Evolutionary conservation across 2,329 filamentous ascomycete genomes (phyloP).

Genomic region (Diaporthe nobilis): DNA sequence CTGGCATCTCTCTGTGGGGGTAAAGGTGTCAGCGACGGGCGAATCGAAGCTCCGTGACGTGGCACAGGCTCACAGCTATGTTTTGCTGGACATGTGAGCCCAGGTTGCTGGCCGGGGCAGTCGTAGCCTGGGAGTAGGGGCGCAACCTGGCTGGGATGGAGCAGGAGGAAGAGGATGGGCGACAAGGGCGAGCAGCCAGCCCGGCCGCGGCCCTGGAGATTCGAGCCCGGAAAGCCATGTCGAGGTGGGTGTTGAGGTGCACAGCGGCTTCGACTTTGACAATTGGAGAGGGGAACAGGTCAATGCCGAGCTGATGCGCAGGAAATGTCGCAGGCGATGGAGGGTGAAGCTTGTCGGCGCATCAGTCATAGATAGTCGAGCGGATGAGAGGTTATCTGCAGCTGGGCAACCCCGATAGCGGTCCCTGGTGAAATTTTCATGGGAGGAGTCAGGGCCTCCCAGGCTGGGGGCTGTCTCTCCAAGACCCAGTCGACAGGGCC

Average conservation of each 20-base stretch:
- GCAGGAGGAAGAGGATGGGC: constrained; percentile 11
- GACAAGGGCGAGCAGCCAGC: constrained; percentile 38
- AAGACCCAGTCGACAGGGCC: constrained; percentile 4
- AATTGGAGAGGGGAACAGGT: not conserved
- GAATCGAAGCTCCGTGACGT: constrained; percentile 15
- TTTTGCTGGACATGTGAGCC: constrained; percentile 52
- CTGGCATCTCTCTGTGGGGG: constrained; percentile 50
- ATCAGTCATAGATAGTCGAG: constrained; percentile 19
- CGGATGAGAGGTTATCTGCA: constrained; percentile 20
- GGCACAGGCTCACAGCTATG: constrained; percentile 50
- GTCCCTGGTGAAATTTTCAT: constrained; percentile 35
- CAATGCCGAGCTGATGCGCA: constrained; percentile 3
- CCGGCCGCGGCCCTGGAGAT: constrained; percentile 36
- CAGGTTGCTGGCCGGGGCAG: constrained; percentile 53
- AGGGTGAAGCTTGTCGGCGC: constrained; percentile 9
- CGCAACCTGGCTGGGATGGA: constrained; percentile 41
- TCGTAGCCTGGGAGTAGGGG: constrained; percentile 53
- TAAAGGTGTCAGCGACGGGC: constrained; percentile 18
- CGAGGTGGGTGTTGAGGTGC: not conserved
- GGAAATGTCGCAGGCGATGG: not conserved
- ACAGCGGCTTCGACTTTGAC: not conserved
- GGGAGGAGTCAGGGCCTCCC: constrained; percentile 21
- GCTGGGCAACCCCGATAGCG: constrained; percentile 30
- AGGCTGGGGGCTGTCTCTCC: not conserved
- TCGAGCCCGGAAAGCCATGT: constrained; percentile 41